These are phyloP conservation scores for Amanita muscaria DNA, from an alignment of 768 basidiomycete genomes.

Conservation along the genomic window DNA sequence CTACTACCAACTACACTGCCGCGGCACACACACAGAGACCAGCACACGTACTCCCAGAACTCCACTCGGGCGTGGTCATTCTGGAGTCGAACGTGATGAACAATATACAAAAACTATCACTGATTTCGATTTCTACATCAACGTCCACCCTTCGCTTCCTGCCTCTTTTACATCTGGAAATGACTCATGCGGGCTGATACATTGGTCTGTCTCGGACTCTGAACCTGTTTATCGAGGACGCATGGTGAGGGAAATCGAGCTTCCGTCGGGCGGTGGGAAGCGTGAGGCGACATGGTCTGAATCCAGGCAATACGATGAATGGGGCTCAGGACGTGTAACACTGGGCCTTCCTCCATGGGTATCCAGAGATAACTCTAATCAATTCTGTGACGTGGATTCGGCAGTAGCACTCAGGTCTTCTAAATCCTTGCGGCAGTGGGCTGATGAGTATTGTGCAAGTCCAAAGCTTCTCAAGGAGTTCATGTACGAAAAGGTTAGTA, in stretches of 20 bases:
- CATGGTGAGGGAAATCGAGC: conserved; percentile 51
- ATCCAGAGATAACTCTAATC: not conserved
- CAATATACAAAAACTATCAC: too few relatives aligned
- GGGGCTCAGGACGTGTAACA: conserved; percentile 27
- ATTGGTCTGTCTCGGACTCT: conserved; percentile 56
- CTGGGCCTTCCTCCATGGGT: conserved; percentile 42
- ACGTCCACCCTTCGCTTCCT: conserved; percentile 24
- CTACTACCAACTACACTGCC: conserved; percentile 34
- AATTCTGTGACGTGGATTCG: too few relatives aligned
- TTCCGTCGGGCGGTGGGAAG: conserved; percentile 15
- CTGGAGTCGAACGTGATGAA: too few relatives aligned
- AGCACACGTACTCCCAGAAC: conserved; percentile 39
- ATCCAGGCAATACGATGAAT: conserved; percentile 27
- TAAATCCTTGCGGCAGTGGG: conserved; percentile 66
- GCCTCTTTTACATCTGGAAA: conserved; percentile 19
- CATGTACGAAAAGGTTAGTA: conserved; percentile 52
- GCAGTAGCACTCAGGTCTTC: conserved; percentile 36
- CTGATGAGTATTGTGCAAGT: conserved; percentile 72
- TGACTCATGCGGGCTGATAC: conserved; percentile 29
- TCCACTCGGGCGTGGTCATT: conserved; percentile 25
- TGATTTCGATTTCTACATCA: conserved; percentile 66
- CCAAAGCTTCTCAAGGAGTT: conserved; percentile 71
- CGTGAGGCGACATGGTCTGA: conserved; percentile 34
- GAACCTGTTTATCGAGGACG: conserved; percentile 58
- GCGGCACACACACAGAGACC: conserved; percentile 50